A percentile compares a stretch with the other conserved stretches of the same genome.
phyloP scores from a whole-genome alignment of 345 rosid genomes.

The Brassica napus region DNA sequence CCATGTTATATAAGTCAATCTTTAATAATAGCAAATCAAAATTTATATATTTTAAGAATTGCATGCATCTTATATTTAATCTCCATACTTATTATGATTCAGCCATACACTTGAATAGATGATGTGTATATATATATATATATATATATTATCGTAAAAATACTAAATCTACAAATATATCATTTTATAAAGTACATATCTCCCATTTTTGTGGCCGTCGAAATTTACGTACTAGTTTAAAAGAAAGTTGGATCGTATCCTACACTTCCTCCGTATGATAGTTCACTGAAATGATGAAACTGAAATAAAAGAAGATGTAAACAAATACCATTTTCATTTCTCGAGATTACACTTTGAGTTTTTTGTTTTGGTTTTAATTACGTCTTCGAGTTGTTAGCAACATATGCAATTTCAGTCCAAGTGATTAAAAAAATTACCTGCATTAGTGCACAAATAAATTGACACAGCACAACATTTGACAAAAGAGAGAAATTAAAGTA shows the following conservation, averaged over 20 bases:
- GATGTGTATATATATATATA: background rate
- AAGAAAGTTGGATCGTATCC: background rate
- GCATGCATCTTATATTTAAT: constrained; percentile 18
- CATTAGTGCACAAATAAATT: constrained; percentile 7
- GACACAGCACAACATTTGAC: constrained; percentile 26
- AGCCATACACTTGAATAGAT: constrained; percentile 20
- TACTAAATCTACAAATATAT: constrained; percentile 6
- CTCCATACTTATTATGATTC: constrained; percentile 30
- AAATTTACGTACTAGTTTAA: constrained; percentile 6
- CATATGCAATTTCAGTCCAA: background rate
- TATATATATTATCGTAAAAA: background rate
- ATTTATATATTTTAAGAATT: background rate
- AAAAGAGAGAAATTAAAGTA: constrained; percentile 35
- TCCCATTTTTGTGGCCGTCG: constrained; percentile 1
- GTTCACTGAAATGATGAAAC: background rate
- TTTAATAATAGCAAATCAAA: constrained; percentile 23
- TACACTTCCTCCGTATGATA: background rate
- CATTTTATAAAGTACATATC: background rate
- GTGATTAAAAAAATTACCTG: constrained; percentile 7
- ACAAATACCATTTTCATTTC: background rate
- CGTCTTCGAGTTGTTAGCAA: background rate
- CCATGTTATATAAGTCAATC: constrained; percentile 34
- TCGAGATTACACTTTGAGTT: background rate
- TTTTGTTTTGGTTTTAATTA: background rate
- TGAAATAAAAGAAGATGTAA: background rate